Evolutionary conservation across 768 basidiomycete genomes (phyloP).

Genomic region (Clathrus columnatus): DNA sequence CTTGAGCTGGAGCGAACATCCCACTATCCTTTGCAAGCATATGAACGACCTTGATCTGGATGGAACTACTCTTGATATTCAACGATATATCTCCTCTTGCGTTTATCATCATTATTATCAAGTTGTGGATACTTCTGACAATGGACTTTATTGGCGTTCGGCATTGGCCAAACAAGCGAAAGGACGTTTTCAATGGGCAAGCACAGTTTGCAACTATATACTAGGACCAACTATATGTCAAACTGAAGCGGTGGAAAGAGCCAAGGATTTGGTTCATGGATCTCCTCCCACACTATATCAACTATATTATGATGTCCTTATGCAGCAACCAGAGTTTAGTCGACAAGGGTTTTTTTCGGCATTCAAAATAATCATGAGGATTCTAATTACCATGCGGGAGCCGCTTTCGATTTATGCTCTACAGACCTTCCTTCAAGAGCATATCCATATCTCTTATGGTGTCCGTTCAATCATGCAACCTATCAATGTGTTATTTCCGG

Average conservation of each 20-base stretch:
- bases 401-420: neutral
- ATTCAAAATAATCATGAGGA: neutral
- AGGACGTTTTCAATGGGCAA: neutral
- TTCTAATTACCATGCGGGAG: neutral
- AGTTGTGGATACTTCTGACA: neutral
- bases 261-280: neutral
- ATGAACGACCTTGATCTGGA: neutral
- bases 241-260: neutral
- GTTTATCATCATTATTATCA: neutral
- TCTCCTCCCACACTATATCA: neutral
- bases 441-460: neutral
- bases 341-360: neutral
- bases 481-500: neutral
- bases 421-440: neutral
- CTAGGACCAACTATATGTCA: neutral
- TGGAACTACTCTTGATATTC: neutral
- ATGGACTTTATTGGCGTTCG: neutral
- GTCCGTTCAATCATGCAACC: neutral
- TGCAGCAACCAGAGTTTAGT: neutral
- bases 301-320: neutral
- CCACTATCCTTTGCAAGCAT: neutral
- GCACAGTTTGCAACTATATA: neutral
- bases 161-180: neutral
- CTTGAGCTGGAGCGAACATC: neutral
- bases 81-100: neutral